Evolutionary conservation across 2,329 filamentous ascomycete species (phyloP), one percentile per base, ranked within the genome.

Genomic region (Pseudogymnoascus sp.): DNA sequence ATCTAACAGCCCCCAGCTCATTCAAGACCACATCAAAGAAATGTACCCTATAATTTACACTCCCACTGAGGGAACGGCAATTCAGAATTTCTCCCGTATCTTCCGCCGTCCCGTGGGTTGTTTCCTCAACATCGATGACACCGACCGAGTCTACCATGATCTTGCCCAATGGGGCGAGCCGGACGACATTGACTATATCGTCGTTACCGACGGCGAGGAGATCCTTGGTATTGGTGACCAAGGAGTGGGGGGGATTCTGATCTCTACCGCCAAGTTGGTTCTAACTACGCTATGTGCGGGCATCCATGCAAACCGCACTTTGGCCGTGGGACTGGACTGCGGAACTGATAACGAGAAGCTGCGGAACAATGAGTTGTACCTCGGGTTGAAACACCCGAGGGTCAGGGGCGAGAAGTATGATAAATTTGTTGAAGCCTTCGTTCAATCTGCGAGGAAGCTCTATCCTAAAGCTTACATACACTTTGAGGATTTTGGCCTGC

Each of bases 21-120:
- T 95, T 7, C 82, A 90, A 72, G 85, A 89, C 4, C 88, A 96
- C 69, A 76, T 96, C 19, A 87, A 89, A 67, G 91, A 96, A 72
- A 95, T 96, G 89, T 93, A 96, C 71, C 86, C 88, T 42, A 79
- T 96, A n/a, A 90, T 96, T 29, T 96, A 96, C 72, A 96, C 92
- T 0, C 92, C 92, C 0, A 96, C 92, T 0, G 91, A 96, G 75
- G 91, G 90, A 7, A 90, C 96, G 42, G 92, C 92, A 0, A 96
- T 96, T 60, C 85, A 90, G 68, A 89, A 93, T 67, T 96, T 90
- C 72, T 95, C 90, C 0, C 78, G 87, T 0, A 74, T 95, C 0
- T 96, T 96, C 70, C 79, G 92, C 10, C 80, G 84, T 17, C 90
- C 91, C 0, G 88, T 93, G 68, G 92, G 92, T 0, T 91, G 90